Conservation (phyloP, 306 rosid species). For the Fagus sylvatica region DNA sequence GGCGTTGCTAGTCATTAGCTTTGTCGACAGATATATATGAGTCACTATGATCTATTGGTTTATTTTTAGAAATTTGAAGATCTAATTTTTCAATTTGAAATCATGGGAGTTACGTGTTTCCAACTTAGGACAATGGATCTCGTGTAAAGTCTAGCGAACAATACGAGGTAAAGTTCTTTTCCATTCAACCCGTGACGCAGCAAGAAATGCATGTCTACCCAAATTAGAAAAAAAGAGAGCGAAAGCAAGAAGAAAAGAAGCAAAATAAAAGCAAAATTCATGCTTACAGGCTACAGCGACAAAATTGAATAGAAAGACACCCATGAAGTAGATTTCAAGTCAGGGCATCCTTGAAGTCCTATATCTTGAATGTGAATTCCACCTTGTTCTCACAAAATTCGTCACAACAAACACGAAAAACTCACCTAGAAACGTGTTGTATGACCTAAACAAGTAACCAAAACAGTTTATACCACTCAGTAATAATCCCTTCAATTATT, state of each 20-base stretch:
- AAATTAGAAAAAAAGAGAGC: background rate
- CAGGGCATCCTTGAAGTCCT: background rate
- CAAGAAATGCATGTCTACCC: background rate
- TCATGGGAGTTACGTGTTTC: background rate
- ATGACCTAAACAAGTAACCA: background rate
- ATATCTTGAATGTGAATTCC: conserved; percentile 27
- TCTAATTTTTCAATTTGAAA: too few species aligned
- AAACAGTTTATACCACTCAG: background rate
- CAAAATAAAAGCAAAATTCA: background rate
- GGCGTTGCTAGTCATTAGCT: too few species aligned
- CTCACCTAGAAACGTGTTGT: background rate
- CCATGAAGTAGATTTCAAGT: background rate
- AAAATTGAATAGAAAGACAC: background rate
- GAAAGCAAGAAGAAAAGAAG: background rate
- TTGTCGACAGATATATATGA: too few species aligned
- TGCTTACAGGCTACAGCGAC: background rate
- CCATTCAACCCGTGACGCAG: background rate
- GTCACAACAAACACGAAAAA: conserved; percentile 6
- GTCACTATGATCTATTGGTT: too few species aligned
- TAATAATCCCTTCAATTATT: conserved; percentile 3
- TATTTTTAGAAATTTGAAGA: too few species aligned
- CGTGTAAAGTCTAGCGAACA: background rate
- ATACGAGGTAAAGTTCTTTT: background rate
- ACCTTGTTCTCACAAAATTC: conserved; percentile 15
- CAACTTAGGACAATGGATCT: background rate